Base-by-base conservation (phyloP, 345 rosid species). In the Pistacia integerrima region DNA sequence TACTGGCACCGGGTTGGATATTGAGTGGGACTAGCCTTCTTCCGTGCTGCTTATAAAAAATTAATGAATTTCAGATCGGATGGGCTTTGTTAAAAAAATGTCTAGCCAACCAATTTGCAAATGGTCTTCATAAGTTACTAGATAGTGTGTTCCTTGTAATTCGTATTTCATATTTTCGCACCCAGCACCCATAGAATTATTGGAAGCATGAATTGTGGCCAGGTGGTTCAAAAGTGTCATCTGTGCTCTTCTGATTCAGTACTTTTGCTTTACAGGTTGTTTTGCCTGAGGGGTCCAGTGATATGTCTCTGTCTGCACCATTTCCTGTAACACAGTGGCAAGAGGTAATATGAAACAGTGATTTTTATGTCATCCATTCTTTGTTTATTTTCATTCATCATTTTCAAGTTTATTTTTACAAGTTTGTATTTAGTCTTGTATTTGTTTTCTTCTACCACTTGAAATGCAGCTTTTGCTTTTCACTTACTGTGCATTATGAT, bases 201-300 rank as follows among this genome's bases (percentile, higher is more conserved):
- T 36, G 18, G 55, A 56, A 22, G 38, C 11, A 60, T 66, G 6
- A 36, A 11, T 58, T 55, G 59, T 41, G 35, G 46, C 54, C 17
- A 30, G 57, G 33, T 63, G 69, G 46, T 44, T 63, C 52, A 46
- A 36, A 57, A 52, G 6, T 38, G 11, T 60, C 46, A 51, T 85
- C 12, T 33, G 41, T 8, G 52, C 56, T 46, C 44, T 68, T 35
- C 66, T 86, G 75, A 79, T 58, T 68, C 48, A 25, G 22, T 55
- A 41, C 36, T 49, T 77, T 70, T 69, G 49, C 22, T 30, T 66
- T 77, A 70, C 88, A 96, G 98, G 95, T 96, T 74, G 97, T 96
- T 80, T 84, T 96, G 88, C 99, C 98, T 0, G 97, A 96, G 84
- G 97, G 97, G 5, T 92, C 97, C 14, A 69, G 71, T 51, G 92